Percentiles rank a stretch among this genome's conserved stretches.
These are phyloP conservation scores for Prosopis cineraria DNA, from an alignment of 306 rosid genomes.

Conservation along the genomic window DNA sequence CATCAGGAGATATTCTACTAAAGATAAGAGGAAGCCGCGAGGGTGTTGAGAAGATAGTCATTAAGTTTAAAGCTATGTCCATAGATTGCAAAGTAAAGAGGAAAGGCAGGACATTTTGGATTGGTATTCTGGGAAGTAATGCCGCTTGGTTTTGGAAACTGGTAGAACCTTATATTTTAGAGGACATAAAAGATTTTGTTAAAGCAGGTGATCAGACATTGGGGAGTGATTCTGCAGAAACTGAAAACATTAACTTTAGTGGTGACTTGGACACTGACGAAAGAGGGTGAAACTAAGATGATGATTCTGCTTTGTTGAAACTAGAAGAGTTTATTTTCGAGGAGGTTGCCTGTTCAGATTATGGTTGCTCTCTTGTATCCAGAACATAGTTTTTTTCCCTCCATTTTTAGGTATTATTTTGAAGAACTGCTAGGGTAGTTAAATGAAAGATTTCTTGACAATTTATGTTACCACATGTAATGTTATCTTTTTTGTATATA, in stretches of 20 bases:
- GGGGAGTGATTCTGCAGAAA: slow-evolving; percentile 37
- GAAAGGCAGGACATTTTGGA: slow-evolving; percentile 82
- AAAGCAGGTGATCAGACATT: slow-evolving; percentile 38
- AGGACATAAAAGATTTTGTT: slow-evolving; percentile 49
- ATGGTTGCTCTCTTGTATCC: slow-evolving; percentile 3
- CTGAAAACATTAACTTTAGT: slow-evolving; percentile 49
- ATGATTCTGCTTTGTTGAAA: slow-evolving; percentile 19
- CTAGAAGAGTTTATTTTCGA: not conserved
- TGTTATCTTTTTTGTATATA: slow-evolving; percentile 12
- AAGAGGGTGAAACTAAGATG: slow-evolving; percentile 4
- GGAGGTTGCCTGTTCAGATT: slow-evolving; percentile 26
- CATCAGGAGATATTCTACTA: slow-evolving; percentile 73
- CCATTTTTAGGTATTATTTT: not conserved
- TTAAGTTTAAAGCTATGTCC: slow-evolving; percentile 65
- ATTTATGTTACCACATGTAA: not conserved
- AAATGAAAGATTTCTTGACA: slow-evolving; percentile 29
- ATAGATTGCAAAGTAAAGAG: slow-evolving; percentile 78
- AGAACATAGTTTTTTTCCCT: slow-evolving; percentile 10
- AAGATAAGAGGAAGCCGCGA: slow-evolving; percentile 78
- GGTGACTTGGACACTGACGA: slow-evolving; percentile 62
- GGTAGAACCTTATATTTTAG: slow-evolving; percentile 71
- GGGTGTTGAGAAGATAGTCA: slow-evolving; percentile 72
- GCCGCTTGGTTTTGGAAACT: slow-evolving; percentile 77
- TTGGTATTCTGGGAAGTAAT: slow-evolving; percentile 77
- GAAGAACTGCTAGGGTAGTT: slow-evolving; percentile 13